Evolutionary conservation across 495 filamentous ascomycete genomes (phyloP), one percentile per base, ranked within the genome.

Genomic region (Xylaria longipes): DNA sequence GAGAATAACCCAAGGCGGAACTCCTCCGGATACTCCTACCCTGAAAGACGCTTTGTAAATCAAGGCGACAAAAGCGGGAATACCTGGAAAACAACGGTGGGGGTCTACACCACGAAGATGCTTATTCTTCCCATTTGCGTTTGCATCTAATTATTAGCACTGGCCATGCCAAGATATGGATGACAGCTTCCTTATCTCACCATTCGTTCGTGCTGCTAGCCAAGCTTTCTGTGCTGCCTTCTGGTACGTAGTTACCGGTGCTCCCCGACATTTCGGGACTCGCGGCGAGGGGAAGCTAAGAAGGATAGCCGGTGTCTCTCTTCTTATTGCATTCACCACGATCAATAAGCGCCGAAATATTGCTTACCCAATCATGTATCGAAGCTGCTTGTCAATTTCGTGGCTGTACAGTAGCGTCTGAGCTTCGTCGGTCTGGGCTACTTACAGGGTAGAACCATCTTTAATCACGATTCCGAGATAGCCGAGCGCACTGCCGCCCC

Each of bases 401-500:
- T 54, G 48, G n/a, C 52, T 48, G 27, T 60, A 65, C 69, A 65
- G 69, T 71, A 71, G 61, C 61, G 69, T 37, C 31, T 48, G 48
- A 62, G 45, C 58, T 45, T 54, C 35, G n/a, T 54, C 45, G 45
- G 45, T 61, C 68, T 70, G 45, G 68, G 45, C 68, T 69, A 52
- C 2, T 8, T 50, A 50, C 43, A 46, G 68, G 57, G 45, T 46
- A 58, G 22, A 33, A n/a, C 7, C 25, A 35, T 65, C 35, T 31
- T 71, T 71, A 33, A 65, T 33, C 11, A 29, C 61, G 17, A 66
- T 50, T 65, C 69, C 69, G 69, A 71, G 50, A 71, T 71, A 57
- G 52, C 69, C 69, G 69, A 56, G 60, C n/a, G 35, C 60, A 17
- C 1, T 37, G 31, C 50, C 69, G 69, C 69, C 33, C 41, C 61